Base-by-base conservation (phyloP, 768 basidiomycete genomes). In the Dioszegia aurantiaca region DNA sequence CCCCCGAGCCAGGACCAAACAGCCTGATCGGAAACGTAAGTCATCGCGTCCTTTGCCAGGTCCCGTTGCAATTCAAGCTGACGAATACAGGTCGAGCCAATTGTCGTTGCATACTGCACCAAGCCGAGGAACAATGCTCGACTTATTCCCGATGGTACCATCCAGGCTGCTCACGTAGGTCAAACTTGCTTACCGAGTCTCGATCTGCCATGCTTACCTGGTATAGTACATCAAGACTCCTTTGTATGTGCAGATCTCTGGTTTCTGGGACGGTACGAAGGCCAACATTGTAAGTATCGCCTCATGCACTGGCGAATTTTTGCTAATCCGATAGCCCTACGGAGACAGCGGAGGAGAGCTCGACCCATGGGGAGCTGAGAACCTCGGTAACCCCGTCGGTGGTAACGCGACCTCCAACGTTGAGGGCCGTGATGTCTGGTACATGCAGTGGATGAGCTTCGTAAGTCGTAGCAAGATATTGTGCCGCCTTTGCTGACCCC, bases 161-260 rank as follows among this genome's bases (percentile, higher is more conserved):
- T 80, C 60, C 62, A 65, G 33, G 65, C 63, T 31, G 63, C 65
- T 41, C 74, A 69, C 54, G 67, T 64, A 57, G 36, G 67, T 64
- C n/a, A 31, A 16, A 2, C 23, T 23, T 31, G 24, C 28, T n/a
- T 10, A 16, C 21, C 39, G 54, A 43, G 3, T 4, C n/a, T n/a
- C n/a, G n/a, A n/a, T n/a, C n/a, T n/a, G n/a, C n/a, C n/a, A n/a
- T n/a, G n/a, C n/a, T n/a, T n/a, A n/a, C n/a, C n/a, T n/a, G n/a
- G n/a, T 39, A 2, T 47, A 77, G 64, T 80, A 78, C 60, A 78
- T 80, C 69, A 77, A 78, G 70, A 80, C 80, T 11, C 78, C 79
- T 3, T 64, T 76, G 24, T 80, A 80, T 65, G 78, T 80, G 47
- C 80, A 81, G 69, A 75, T 78, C 54, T 44, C 61, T 46, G 89